These are phyloP conservation scores for Adiantum capillusveneris DNA, from an alignment of 75 land plant species.

Conservation along the genomic window DNA sequence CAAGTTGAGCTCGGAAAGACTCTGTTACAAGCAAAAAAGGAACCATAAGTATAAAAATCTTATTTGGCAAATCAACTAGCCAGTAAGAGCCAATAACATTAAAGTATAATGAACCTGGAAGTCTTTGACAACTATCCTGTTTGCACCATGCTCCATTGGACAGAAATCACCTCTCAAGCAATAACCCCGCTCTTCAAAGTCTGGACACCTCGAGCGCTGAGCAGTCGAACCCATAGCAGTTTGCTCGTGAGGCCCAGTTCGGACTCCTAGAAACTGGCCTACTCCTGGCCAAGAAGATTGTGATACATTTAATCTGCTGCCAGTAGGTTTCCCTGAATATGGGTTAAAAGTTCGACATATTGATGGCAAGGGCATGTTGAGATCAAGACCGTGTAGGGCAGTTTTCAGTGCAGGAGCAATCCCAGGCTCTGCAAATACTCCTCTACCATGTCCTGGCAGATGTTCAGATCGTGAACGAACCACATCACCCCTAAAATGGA, in stretches of 20 bases:
- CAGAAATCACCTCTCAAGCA: conserved; percentile 96
- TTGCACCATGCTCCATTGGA: conserved; percentile 99
- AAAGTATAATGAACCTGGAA: conserved; percentile 60
- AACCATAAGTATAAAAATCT: not conserved
- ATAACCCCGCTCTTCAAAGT: conserved; percentile 97
- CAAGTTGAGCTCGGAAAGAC: conserved; percentile 92
- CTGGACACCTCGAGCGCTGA: conserved; percentile 84
- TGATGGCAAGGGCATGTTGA: conserved; percentile 44
- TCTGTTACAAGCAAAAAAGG: conserved; percentile 34
- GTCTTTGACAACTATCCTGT: conserved; percentile 96
- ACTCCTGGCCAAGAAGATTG: conserved; percentile 45
- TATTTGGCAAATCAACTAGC: too few species aligned
- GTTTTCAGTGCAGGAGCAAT: conserved; percentile 46
- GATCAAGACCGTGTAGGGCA: conserved; percentile 38
- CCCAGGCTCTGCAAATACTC: conserved; percentile 30
- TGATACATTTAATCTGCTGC: conserved; percentile 36
- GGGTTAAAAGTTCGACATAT: conserved; percentile 33
- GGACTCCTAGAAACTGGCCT: conserved; percentile 49
- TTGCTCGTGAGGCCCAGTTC: too few species aligned
- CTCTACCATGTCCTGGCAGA: conserved; percentile 70
- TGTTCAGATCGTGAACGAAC: too few species aligned
- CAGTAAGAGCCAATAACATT: not conserved
- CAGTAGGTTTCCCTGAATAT: conserved; percentile 48
- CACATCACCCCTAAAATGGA: too few species aligned
- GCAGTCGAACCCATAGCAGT: too few species aligned